Base-by-base conservation (phyloP, 306 rosid genomes). In the Cercis canadensis region DNA sequence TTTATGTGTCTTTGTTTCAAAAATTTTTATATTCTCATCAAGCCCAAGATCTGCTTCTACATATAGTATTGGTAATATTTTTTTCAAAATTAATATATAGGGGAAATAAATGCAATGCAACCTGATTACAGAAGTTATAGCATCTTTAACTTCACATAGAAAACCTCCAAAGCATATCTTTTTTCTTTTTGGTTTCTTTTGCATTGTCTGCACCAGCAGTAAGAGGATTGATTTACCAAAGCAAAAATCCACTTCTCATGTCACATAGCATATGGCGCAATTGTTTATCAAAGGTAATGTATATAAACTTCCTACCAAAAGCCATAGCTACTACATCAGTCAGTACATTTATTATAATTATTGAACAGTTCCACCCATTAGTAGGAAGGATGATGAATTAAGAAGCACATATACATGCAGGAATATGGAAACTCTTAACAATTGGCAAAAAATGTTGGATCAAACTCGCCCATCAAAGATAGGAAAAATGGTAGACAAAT, bases 21-120 rank as follows among this genome's bases (percentile, higher is more conserved):
- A 55, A 36, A 43, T 16, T 32, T 37, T 64, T 19, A 33, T 44
- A 47, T 31, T 46, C 24, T 14, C 73, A 56, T 40, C 46, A 56
- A 68, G 67, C 47, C 18, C 68, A 29, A 36, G 57, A 17, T 49
- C 33, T 19, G 24, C 47, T 33, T 33, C 46, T 5, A 60, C 19
- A n/a, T 19, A 74, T 75, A 55, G 64, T 31, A 46, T 58, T 63
- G 62, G 44, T 24, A 56, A 65, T 24, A 1, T 33, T 57, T 31
- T 32, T 19, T 62, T 32, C 32, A 10, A 76, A 47, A 66, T 58
- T 62, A 34, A 68, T 60, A 52, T 44, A 24, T 60, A 56, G 65
- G 62, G 64, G 43, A 56, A 71, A 52, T 13, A 17, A 7, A 45
- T 60, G 75, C 68, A 7, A 45, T 60, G 75, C 68, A 37, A 18